A percentile compares a stretch with the other conserved stretches of the same genome.
These are phyloP conservation scores for Artemisia tridentata DNA, from an alignment of 129 eudicot genomes.

Conservation along the genomic window DNA sequence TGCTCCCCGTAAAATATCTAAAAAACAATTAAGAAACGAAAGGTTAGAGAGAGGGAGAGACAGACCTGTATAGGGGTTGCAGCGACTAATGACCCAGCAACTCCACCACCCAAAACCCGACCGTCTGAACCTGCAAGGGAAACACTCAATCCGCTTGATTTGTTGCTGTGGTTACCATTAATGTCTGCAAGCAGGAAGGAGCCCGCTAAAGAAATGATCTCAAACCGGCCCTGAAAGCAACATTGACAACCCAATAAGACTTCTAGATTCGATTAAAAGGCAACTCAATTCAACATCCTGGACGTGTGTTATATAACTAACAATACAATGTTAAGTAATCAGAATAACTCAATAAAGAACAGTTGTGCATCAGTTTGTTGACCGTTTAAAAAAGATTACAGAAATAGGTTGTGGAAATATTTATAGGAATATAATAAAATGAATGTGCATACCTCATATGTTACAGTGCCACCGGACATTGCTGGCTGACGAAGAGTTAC, in stretches of 20 bases:
- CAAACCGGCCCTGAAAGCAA: constrained; percentile 76
- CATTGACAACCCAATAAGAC: not conserved
- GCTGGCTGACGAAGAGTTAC: constrained; percentile 92
- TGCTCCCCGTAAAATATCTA: too few species aligned
- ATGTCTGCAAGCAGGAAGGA: constrained; percentile 62
- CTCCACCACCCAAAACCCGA: constrained; percentile 93
- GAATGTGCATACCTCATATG: constrained; percentile 67
- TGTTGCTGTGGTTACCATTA: constrained; percentile 50
- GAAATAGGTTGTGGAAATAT: not conserved
- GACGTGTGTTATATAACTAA: too few species aligned
- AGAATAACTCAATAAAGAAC: too few species aligned
- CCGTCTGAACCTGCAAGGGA: constrained; percentile 96
- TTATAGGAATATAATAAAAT: not conserved
- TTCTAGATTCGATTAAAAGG: not conserved
- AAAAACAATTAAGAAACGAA: too few species aligned
- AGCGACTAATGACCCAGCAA: constrained; percentile 73
- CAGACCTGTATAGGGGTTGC: constrained; percentile 82
- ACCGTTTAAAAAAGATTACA: not conserved
- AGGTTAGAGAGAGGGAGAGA: not conserved
- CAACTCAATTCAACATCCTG: not conserved
- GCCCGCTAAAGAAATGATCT: constrained; percentile 87
- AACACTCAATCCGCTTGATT: constrained; percentile 72
- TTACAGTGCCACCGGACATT: constrained; percentile 69
- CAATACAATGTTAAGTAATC: too few species aligned
- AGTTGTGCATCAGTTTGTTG: too few species aligned